A percentile compares a stretch with the other conserved stretches of the same genome.
These are phyloP conservation scores for Tuber calosporum DNA, from an alignment of 495 filamentous ascomycete species.

Conservation along the genomic window DNA sequence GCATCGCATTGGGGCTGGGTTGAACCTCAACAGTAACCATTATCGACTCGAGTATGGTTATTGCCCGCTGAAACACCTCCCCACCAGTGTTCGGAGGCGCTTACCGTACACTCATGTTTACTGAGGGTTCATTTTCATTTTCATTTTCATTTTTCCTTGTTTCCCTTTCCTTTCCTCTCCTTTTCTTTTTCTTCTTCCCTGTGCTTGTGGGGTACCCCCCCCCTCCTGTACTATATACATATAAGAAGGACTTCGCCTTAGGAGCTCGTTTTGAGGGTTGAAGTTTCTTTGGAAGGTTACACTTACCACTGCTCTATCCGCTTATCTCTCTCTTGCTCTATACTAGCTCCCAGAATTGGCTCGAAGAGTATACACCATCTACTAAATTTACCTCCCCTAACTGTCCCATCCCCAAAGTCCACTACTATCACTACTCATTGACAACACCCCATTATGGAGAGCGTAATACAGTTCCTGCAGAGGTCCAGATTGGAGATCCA, in stretches of 20 bases:
- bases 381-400: neutral
- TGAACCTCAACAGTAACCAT: no score
- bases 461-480: slow-evolving; percentile 19
- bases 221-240: neutral
- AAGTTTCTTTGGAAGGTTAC: neutral
- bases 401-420: neutral
- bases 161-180: no score
- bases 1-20: no score
- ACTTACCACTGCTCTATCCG: neutral
- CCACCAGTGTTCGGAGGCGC: no score
- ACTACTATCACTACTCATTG: neutral
- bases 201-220: neutral
- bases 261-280: neutral
- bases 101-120: no score
- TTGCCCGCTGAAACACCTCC: no score
- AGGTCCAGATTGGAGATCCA: slow-evolving; percentile 19
- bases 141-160: no score
- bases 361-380: neutral
- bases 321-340: neutral
- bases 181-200: no score
- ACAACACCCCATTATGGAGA: neutral
- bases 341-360: neutral
- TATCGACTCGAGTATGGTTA: no score
- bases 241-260: neutral
- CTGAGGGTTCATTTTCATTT: no score